These are phyloP conservation scores for Leccinum boreale DNA, from an alignment of 768 basidiomycete genomes.

Conservation along the genomic window DNA sequence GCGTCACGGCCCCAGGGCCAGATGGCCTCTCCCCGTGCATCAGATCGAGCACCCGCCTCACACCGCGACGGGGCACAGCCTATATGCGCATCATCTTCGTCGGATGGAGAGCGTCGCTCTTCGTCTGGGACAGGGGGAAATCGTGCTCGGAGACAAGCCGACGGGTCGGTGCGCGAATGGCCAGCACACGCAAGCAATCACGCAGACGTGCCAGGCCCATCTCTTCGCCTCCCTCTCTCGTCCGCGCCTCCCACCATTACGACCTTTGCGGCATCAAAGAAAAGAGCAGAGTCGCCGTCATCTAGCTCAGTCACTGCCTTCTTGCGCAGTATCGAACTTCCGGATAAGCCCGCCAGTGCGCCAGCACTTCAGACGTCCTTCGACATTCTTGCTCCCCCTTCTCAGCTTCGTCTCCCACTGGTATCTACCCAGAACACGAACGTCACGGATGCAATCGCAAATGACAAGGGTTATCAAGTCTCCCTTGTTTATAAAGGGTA, in stretches of 20 bases:
- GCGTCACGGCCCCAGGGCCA: constrained; percentile 4
- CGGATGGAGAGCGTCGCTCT: constrained; percentile 3
- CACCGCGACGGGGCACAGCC: constrained; percentile 7
- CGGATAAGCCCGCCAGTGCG: constrained; percentile 11
- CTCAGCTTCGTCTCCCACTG: constrained; percentile 9
- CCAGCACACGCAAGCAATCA: constrained; percentile 1
- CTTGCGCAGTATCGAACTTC: constrained; percentile 24
- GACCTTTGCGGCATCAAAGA: background rate
- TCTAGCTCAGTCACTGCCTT: constrained; percentile 22
- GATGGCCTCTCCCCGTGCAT: background rate
- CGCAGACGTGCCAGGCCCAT: constrained; percentile 9
- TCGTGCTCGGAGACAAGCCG: constrained; percentile 7
- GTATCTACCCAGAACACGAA: constrained; percentile 9
- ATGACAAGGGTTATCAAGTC: constrained; percentile 15
- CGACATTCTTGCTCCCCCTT: constrained; percentile 1
- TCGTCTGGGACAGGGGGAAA: constrained; percentile 5
- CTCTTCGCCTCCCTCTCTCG: constrained; percentile 15
- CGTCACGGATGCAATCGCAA: background rate
- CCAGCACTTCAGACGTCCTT: constrained; percentile 12
- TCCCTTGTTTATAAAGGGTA: constrained; percentile 27
- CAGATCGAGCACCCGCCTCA: constrained; percentile 7
- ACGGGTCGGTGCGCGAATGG: constrained; percentile 4
- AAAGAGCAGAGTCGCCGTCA: constrained; percentile 8
- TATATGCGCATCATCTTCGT: background rate
- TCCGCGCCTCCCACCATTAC: constrained; percentile 2